These are phyloP conservation scores for Aspergillus ostianus DNA, from an alignment of 495 filamentous ascomycete species.

Conservation along the genomic window DNA sequence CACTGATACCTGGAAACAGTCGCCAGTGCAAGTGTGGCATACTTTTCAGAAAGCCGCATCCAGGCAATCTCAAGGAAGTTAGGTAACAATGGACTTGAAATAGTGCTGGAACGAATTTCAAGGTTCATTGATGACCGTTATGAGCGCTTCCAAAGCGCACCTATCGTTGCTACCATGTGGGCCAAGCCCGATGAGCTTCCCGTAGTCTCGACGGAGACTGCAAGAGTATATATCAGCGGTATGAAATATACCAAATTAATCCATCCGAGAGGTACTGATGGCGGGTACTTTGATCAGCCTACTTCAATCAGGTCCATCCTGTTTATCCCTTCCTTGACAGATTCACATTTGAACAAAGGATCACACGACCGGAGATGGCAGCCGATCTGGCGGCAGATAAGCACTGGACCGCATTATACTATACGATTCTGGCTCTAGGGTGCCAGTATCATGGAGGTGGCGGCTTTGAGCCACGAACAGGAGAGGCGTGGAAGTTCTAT, in stretches of 20 bases:
- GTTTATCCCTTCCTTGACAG: neutral
- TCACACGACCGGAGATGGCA: neutral
- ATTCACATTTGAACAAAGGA: neutral
- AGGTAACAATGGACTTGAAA: neutral
- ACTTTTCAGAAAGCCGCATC: neutral
- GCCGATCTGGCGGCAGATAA: neutral
- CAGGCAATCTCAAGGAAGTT: neutral
- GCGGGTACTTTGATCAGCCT: neutral
- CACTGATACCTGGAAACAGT: neutral
- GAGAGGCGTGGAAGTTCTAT: neutral
- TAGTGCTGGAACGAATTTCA: neutral
- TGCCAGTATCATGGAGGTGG: neutral
- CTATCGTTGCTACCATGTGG: neutral
- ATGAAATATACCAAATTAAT: neutral
- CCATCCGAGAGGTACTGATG: neutral
- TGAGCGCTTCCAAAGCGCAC: neutral
- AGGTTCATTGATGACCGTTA: neutral
- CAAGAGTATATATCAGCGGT: neutral
- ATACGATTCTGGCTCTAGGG: neutral
- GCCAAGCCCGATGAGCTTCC: neutral
- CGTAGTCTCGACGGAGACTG: neutral
- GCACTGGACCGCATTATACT: neutral
- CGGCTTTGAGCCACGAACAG: neutral
- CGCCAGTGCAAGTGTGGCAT: neutral
- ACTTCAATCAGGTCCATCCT: neutral